Base-by-base conservation (phyloP, 371 early-diverging fungal species). In the Syncephalastrum racemosum region DNA sequence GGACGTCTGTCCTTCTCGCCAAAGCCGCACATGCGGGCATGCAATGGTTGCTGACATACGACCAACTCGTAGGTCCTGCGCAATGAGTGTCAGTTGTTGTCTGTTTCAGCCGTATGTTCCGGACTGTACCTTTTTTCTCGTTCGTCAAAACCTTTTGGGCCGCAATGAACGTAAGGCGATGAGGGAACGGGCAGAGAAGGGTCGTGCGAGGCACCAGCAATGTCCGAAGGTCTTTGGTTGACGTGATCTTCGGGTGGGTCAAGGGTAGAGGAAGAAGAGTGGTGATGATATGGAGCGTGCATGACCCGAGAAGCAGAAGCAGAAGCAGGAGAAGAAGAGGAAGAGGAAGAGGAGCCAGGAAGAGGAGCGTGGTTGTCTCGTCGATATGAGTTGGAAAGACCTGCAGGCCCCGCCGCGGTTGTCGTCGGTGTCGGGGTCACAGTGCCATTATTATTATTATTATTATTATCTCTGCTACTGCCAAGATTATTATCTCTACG, bases 1-100 rank as follows among this genome's bases (percentile, higher is more conserved):
- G 86, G 86, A 20, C 88, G 75, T 59, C 88, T 70, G 60, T 85
- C 88, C 58, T 90, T 93, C 50, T 91, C 91, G 3, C 90, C 90
- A 77, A 88, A 89, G 15, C 91, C 93, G 68, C 91, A 90, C 88
- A 89, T 90, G 3, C 91, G 75, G 5, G 90, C 89, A 65, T 89
- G 90, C 57, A 86, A 75, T 1, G 93, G 93, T 50, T 93, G 89
- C 54, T 93, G 93, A 19, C 79, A 80, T 44, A 83, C 80, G 1
- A 74, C 62, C 4, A 83, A 60, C 57, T 77, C 75, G 56, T 83
- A 81, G 3, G 76, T 72, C 56, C 84, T 83, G 55, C 44, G 23
- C 4, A 24, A 18, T 15, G 18, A 47, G 18, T 57, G 22, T 14
- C 6, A 40, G n/a, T 39, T 39, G 14, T 8, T 22, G 10, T 25